Evolutionary conservation across 2,329 filamentous ascomycete genomes (phyloP).

Genomic region (Zymoseptoria crescenta): DNA sequence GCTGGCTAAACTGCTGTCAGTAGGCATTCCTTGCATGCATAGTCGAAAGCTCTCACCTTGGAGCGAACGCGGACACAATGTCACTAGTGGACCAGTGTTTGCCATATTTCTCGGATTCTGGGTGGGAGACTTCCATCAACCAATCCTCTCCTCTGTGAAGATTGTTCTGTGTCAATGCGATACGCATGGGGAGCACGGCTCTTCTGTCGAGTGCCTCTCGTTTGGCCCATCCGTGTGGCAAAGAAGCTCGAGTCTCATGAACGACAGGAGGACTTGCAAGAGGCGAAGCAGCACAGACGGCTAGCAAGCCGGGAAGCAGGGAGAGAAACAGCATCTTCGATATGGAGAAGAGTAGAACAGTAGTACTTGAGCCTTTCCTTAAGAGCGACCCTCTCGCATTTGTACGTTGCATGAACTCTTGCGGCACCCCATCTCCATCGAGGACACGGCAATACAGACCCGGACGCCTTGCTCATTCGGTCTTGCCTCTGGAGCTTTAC

Average conservation of each 20-base stretch:
- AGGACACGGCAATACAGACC: neutral
- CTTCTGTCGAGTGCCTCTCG: conserved; percentile 19
- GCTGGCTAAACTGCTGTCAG: conserved; percentile 16
- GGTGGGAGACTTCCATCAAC: conserved; percentile 35
- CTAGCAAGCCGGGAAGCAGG: conserved; percentile 7
- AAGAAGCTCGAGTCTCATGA: conserved; percentile 25
- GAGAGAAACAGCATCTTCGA: conserved; percentile 3
- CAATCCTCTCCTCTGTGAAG: conserved; percentile 26
- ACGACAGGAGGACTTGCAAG: conserved; percentile 19
- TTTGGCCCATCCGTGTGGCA: conserved; percentile 25
- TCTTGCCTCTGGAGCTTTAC: neutral
- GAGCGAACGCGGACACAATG: conserved; percentile 38
- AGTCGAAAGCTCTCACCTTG: conserved; percentile 19
- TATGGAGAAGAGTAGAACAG: neutral
- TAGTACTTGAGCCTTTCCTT: neutral
- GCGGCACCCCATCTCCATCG: neutral
- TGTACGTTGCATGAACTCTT: neutral
- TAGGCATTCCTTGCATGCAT: neutral
- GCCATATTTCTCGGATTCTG: conserved; percentile 36
- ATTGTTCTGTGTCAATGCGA: conserved; percentile 30
- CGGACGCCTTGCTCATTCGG: neutral
- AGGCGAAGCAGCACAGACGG: conserved; percentile 18
- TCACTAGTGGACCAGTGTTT: conserved; percentile 37
- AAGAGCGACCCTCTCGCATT: neutral
- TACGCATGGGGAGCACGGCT: conserved; percentile 28